phyloP scores from a whole-genome alignment of 2,329 filamentous ascomycete genomes.

The Alternaria sp. region DNA sequence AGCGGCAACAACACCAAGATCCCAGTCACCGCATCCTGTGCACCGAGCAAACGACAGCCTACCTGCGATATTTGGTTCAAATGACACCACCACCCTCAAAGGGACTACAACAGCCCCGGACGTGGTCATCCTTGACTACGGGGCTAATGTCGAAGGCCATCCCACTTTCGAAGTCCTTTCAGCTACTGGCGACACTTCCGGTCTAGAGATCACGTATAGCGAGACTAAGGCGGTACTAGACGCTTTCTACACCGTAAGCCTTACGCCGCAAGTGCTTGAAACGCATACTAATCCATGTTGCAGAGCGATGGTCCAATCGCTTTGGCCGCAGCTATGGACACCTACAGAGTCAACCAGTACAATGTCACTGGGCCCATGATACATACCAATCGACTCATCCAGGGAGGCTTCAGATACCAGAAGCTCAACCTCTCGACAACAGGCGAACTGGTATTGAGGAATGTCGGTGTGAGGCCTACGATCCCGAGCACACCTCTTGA shows the following conservation, averaged over 20 bases:
- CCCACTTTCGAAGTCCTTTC: conserved; percentile 21
- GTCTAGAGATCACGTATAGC: background rate
- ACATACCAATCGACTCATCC: conserved; percentile 46
- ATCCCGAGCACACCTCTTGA: background rate
- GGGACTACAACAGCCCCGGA: background rate
- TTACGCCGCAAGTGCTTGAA: background rate
- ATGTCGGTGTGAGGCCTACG: background rate
- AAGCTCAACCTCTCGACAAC: conserved; percentile 45
- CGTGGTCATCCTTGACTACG: conserved; percentile 15
- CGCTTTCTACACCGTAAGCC: background rate
- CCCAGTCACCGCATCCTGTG: background rate
- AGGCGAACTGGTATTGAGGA: background rate
- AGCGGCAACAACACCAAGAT: background rate
- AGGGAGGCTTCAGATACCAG: conserved; percentile 48
- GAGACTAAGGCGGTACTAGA: background rate
- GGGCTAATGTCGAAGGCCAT: conserved; percentile 17
- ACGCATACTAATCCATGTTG: background rate
- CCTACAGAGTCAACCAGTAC: conserved; percentile 46
- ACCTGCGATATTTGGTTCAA: background rate
- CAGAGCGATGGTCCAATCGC: conserved; percentile 43
- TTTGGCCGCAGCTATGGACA: conserved; percentile 48
- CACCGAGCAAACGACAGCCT: background rate
- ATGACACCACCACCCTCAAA: background rate
- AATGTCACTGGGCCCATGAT: conserved; percentile 33
- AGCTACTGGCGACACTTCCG: conserved; percentile 11